Conservation (phyloP, 1,284 basidiomycete species). For the Ceratobasidium sp. region DNA sequence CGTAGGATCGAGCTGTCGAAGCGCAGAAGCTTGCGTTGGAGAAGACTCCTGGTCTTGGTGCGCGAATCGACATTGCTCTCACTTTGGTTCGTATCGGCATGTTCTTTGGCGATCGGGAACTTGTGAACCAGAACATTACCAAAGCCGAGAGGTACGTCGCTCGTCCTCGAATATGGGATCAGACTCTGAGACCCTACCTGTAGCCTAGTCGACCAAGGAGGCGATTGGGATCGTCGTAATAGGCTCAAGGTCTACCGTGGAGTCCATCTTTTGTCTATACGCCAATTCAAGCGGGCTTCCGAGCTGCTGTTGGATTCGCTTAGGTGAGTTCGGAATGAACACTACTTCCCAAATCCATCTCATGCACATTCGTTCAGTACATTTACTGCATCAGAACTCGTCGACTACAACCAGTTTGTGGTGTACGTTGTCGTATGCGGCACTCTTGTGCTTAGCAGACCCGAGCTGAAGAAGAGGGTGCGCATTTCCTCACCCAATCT, state of each 20-base stretch:
- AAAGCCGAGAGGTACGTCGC: constrained; percentile 80
- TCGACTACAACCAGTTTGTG: constrained; percentile 93
- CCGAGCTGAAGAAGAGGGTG: constrained; percentile 93
- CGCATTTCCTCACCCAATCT: constrained; percentile 35
- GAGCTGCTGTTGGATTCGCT: constrained; percentile 86
- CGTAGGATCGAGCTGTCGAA: constrained; percentile 72
- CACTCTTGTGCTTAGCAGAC: constrained; percentile 78
- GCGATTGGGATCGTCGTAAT: constrained; percentile 98
- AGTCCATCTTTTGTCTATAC: constrained; percentile 84
- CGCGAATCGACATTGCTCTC: constrained; percentile 91
- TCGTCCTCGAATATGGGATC: background rate
- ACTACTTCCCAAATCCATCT: background rate
- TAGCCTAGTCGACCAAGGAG: constrained; percentile 92
- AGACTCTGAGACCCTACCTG: background rate
- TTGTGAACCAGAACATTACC: constrained; percentile 77
- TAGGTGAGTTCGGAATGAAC: background rate
- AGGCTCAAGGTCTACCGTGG: constrained; percentile 96
- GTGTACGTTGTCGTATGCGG: constrained; percentile 84
- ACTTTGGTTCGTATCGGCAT: constrained; percentile 90
- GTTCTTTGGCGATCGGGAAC: constrained; percentile 84
- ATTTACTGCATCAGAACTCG: constrained; percentile 91
- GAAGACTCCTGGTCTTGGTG: constrained; percentile 93
- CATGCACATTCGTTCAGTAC: constrained; percentile 61
- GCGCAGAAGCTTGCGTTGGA: constrained; percentile 87
- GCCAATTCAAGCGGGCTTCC: constrained; percentile 76